Percentiles rank a stretch among this genome's conserved stretches.
phyloP scores from a whole-genome alignment of 2,329 filamentous ascomycete species.

The Xylaria sp. region DNA sequence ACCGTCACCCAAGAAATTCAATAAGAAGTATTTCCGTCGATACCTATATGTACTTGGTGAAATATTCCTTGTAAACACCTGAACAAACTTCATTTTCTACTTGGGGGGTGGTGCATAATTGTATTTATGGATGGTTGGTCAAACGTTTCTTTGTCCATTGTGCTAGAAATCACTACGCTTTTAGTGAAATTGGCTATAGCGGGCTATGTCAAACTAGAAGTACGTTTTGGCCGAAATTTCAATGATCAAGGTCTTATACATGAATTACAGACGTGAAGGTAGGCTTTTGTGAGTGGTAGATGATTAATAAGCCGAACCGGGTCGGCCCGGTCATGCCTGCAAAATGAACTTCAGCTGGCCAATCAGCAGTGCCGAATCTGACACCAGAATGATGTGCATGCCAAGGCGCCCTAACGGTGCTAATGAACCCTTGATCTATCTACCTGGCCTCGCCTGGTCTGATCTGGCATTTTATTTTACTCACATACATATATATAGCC shows the following conservation, averaged over 20 bases:
- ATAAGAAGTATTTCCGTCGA: too few species aligned
- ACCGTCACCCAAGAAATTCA: too few species aligned
- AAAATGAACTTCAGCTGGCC: conserved; percentile 17
- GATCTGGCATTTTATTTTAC: not conserved
- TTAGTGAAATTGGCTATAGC: too few species aligned
- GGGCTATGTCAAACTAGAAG: not conserved
- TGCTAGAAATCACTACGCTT: too few species aligned
- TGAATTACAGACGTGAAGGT: not conserved
- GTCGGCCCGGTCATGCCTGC: conserved; percentile 7
- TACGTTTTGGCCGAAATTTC: not conserved
- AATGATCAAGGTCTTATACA: not conserved
- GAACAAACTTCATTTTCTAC: too few species aligned
- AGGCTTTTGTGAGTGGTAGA: not conserved
- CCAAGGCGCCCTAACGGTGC: conserved; percentile 27
- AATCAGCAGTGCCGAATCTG: conserved; percentile 29
- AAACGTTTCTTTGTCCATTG: too few species aligned
- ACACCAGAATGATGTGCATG: conserved; percentile 34
- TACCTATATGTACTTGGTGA: too few species aligned
- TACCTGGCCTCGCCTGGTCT: not conserved
- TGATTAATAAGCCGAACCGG: conserved; percentile 23
- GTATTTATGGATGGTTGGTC: too few species aligned
- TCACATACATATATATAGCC: not conserved
- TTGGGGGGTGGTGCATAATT: too few species aligned
- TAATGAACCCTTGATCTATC: conserved; percentile 1
- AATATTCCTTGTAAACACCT: too few species aligned